These are phyloP conservation scores for Astrephomene gubernaculifera DNA, from an alignment of 139 green algal species.

Conservation along the genomic window DNA sequence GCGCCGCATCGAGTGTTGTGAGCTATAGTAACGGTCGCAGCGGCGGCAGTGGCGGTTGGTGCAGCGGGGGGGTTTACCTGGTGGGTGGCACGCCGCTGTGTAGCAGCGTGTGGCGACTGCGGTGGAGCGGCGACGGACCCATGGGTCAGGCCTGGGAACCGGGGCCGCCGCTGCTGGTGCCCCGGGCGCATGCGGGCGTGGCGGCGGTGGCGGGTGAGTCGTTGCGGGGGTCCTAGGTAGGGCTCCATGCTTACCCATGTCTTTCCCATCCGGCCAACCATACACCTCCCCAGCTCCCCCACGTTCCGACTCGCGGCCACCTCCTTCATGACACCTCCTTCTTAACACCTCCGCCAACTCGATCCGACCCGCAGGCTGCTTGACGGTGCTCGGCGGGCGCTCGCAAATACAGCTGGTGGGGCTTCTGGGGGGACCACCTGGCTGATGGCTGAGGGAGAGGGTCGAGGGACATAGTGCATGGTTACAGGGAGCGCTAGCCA, in stretches of 20 bases:
- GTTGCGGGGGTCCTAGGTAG: not conserved
- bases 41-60: not conserved
- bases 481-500: no score
- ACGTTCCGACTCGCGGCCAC: no score
- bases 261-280: no score
- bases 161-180: not conserved
- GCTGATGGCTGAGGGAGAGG: no score
- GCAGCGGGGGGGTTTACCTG: slow-evolving; percentile 9
- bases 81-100: slow-evolving; percentile 53
- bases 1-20: not conserved
- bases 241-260: not conserved
- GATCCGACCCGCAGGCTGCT: not conserved
- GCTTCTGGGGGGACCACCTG: no score
- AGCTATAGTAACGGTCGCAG: no score
- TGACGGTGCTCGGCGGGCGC: slow-evolving; percentile 58
- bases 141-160: slow-evolving; percentile 41
- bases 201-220: slow-evolving; percentile 29
- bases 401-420: slow-evolving; percentile 49
- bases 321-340: not conserved
- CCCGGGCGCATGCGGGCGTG: slow-evolving; percentile 51
- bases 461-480: no score
- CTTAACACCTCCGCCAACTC: not conserved
- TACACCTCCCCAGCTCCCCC: no score
- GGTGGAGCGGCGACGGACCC: not conserved
- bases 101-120: slow-evolving; percentile 46